These are phyloP conservation scores for Bathelium albidoporum DNA, from an alignment of 495 filamentous ascomycete genomes.

Conservation along the genomic window DNA sequence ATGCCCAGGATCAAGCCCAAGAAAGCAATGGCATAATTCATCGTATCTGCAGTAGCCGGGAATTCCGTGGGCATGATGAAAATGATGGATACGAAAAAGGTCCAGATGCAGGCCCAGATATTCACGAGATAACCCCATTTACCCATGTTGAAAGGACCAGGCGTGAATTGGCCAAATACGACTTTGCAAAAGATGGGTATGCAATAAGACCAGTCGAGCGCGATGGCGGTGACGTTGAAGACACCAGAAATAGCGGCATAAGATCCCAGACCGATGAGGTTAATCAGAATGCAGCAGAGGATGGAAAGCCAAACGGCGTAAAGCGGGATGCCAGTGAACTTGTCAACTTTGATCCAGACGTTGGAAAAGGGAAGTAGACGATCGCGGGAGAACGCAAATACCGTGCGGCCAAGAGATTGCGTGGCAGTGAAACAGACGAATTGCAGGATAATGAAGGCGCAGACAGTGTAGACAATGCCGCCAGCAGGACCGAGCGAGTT, in stretches of 20 bases:
- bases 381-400: constrained; percentile 55
- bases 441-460: constrained; percentile 47
- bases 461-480: constrained; percentile 51
- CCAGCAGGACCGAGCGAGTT: constrained; percentile 47
- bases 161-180: constrained; percentile 44
- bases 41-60: constrained; percentile 41
- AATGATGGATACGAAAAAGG: constrained; percentile 48
- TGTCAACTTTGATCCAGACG: constrained; percentile 45
- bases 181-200: constrained; percentile 55
- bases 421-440: constrained; percentile 53
- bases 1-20: constrained; percentile 39
- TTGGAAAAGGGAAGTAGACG: constrained; percentile 44
- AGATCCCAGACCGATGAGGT: constrained; percentile 52
- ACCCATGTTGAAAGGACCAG: constrained; percentile 53
- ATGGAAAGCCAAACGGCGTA: constrained; percentile 52
- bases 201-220: constrained; percentile 53
- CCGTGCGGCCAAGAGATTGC: constrained; percentile 50
- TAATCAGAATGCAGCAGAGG: constrained; percentile 47
- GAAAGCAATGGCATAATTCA: constrained; percentile 42
- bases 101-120: constrained; percentile 47
- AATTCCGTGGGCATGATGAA: constrained; percentile 49
- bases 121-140: constrained; percentile 38
- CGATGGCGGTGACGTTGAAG: constrained; percentile 54
- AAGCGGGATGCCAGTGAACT: constrained; percentile 47
- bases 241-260: constrained; percentile 51